Evolutionary conservation across 139 green algal species (phyloP).

Genomic region (Spirogloea muscicola): DNA sequence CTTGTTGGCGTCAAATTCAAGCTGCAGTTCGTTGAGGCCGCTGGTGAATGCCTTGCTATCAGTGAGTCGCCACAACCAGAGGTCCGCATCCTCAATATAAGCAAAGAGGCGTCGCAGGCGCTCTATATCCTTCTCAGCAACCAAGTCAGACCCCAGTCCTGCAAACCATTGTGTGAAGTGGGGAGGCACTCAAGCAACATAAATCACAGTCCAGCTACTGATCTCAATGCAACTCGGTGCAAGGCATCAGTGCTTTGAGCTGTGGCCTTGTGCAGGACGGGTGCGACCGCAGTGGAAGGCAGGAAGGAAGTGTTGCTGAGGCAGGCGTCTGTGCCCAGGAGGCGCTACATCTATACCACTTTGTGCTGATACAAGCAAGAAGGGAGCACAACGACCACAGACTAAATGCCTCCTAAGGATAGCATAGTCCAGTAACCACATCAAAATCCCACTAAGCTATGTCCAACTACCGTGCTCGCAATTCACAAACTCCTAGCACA

Average conservation of each 20-base stretch:
- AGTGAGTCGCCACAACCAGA: constrained; percentile 60
- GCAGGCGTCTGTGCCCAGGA: no score
- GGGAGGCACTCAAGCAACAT: background rate
- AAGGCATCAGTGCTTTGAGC: background rate
- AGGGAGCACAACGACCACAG: no score
- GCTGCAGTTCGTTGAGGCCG: constrained; percentile 35
- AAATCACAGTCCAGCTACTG: background rate
- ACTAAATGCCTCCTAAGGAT: no score
- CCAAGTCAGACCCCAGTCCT: background rate
- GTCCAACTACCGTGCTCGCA: background rate
- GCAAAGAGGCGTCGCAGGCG: constrained; percentile 18
- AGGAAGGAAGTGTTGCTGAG: no score
- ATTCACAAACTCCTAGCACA: background rate
- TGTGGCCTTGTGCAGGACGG: background rate
- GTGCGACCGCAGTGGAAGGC: no score
- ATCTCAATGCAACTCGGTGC: no score
- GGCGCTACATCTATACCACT: no score
- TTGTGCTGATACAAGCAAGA: no score
- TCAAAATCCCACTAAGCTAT: background rate
- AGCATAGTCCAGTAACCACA: no score
- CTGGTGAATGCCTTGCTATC: constrained; percentile 56
- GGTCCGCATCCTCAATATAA: constrained; percentile 64
- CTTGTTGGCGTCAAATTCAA: constrained; percentile 54
- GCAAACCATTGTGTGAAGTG: no score
- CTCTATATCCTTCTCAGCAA: constrained; percentile 14